Percentiles rank a stretch among this genome's conserved stretches.
These are phyloP conservation scores for Penicillium occitanis DNA, from an alignment of 2,329 filamentous ascomycete species.

Conservation along the genomic window DNA sequence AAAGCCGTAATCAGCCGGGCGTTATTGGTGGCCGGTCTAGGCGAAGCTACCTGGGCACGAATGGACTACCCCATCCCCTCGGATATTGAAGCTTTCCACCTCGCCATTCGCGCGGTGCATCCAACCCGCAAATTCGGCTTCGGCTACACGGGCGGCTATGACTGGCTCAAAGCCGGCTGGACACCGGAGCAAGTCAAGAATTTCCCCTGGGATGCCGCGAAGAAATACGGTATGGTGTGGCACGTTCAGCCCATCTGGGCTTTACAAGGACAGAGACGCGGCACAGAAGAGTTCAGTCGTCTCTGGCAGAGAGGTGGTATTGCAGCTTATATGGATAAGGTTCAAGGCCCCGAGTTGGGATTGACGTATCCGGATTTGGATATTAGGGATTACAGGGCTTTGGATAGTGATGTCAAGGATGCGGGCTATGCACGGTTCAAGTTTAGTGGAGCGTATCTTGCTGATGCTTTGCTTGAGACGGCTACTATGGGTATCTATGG, in stretches of 20 bases:
- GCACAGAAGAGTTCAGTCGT: neutral
- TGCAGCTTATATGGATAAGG: slow-evolving; percentile 2
- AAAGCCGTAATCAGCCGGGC: neutral
- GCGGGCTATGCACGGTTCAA: neutral
- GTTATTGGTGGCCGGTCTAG: neutral
- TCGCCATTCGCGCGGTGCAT: neutral
- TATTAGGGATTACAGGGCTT: neutral
- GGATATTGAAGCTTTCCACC: neutral
- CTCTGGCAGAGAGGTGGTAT: slow-evolving; percentile 2
- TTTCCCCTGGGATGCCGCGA: slow-evolving; percentile 2
- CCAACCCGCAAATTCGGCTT: slow-evolving; percentile 1
- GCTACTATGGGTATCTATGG: slow-evolving; percentile 5
- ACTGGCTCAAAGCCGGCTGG: slow-evolving; percentile 5
- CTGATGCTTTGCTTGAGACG: slow-evolving; percentile 8
- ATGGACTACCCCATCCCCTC: neutral
- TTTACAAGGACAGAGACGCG: neutral
- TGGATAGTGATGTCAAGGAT: slow-evolving; percentile 2
- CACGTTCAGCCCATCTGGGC: slow-evolving; percentile 9
- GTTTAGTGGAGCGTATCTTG: slow-evolving; percentile 8
- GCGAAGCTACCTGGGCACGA: neutral
- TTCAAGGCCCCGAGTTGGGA: neutral
- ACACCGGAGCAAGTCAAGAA: slow-evolving; percentile 3
- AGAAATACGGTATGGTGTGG: slow-evolving; percentile 4
- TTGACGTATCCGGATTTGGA: slow-evolving; percentile 6
- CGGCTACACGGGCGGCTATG: slow-evolving; percentile 1